Percentiles rank a stretch among this genome's conserved stretches.
Conservation (phyloP, 257 asterid genomes). For the Echites panduratus region DNA sequence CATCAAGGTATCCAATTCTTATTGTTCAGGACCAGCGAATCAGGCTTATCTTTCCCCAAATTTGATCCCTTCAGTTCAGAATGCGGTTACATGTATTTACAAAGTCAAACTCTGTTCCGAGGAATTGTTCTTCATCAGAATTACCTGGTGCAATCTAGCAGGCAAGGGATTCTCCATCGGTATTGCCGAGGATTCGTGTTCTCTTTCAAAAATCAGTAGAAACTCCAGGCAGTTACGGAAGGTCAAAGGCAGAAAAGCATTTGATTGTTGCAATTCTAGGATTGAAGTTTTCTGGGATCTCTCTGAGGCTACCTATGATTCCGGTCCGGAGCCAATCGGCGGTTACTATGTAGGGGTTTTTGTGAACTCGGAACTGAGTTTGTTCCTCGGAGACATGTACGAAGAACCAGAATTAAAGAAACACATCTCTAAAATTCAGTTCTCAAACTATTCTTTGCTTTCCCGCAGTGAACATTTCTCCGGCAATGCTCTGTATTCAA, state of each 20-base stretch:
- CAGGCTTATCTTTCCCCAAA: slow-evolving; percentile 22
- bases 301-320: slow-evolving; percentile 34
- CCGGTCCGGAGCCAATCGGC: slow-evolving; percentile 64
- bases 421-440: slow-evolving; percentile 5
- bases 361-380: slow-evolving; percentile 39
- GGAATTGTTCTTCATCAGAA: slow-evolving; percentile 33
- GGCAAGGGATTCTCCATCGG: slow-evolving; percentile 39
- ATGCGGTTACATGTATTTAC: slow-evolving; percentile 47
- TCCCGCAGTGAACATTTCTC: slow-evolving; percentile 47
- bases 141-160: slow-evolving; percentile 44
- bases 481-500: slow-evolving; percentile 40
- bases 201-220: slow-evolving; percentile 26
- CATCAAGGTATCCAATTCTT: slow-evolving; percentile 61
- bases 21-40: slow-evolving; percentile 51
- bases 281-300: slow-evolving; percentile 70
- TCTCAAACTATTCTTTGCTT: slow-evolving; percentile 29
- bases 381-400: slow-evolving; percentile 51
- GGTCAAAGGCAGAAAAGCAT: slow-evolving; percentile 34
- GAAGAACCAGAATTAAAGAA: slow-evolving; percentile 28
- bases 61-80: slow-evolving; percentile 33
- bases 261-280: slow-evolving; percentile 28
- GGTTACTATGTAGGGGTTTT: slow-evolving; percentile 41
- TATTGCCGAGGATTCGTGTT: slow-evolving; percentile 36
- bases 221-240: slow-evolving; percentile 22
- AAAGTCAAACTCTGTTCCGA: slow-evolving; percentile 36